These are phyloP conservation scores for Tetrapyrgos nigripes DNA, from an alignment of 1,284 basidiomycete genomes.

Conservation along the genomic window DNA sequence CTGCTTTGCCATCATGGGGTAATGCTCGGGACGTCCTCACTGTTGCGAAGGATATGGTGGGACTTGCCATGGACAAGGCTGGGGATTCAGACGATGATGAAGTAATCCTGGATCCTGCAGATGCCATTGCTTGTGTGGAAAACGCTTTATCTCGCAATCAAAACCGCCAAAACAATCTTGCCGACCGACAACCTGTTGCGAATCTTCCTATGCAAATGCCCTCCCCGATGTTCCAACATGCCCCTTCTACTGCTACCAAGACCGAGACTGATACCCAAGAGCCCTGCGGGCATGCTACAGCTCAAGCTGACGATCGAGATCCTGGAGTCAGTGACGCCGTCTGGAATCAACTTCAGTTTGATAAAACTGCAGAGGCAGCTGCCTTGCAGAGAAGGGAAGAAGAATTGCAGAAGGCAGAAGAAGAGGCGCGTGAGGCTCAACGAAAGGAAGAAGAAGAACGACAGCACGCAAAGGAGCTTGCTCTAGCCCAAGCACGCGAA, in stretches of 20 bases:
- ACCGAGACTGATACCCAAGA: slow-evolving; percentile 3
- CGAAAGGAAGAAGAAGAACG: slow-evolving; percentile 22
- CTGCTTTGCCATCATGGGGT: slow-evolving; percentile 59
- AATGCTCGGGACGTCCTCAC: slow-evolving; percentile 68
- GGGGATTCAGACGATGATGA: slow-evolving; percentile 17
- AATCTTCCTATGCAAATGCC: background rate
- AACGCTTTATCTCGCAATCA: background rate
- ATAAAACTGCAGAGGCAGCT: slow-evolving; percentile 28
- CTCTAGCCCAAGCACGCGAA: slow-evolving; percentile 11
- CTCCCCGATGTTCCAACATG: slow-evolving; percentile 10
- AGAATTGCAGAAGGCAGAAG: slow-evolving; percentile 26
- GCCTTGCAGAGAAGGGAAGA: slow-evolving; percentile 25
- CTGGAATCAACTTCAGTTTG: slow-evolving; percentile 50
- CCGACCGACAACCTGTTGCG: too few relatives aligned
- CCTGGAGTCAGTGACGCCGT: slow-evolving; percentile 48
- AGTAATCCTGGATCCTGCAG: slow-evolving; percentile 25
- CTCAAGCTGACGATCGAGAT: slow-evolving; percentile 38
- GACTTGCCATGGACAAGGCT: slow-evolving; percentile 24
- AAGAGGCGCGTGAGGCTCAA: slow-evolving; percentile 24
- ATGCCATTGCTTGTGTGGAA: slow-evolving; percentile 38
- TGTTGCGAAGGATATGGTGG: slow-evolving; percentile 53
- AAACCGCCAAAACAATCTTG: slow-evolving; percentile 2
- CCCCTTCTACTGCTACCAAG: slow-evolving; percentile 12
- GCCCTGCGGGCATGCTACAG: background rate
- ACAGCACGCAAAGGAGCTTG: too few relatives aligned